These are phyloP conservation scores for Gonium pectorale DNA, from an alignment of 139 green algal genomes.

Conservation along the genomic window DNA sequence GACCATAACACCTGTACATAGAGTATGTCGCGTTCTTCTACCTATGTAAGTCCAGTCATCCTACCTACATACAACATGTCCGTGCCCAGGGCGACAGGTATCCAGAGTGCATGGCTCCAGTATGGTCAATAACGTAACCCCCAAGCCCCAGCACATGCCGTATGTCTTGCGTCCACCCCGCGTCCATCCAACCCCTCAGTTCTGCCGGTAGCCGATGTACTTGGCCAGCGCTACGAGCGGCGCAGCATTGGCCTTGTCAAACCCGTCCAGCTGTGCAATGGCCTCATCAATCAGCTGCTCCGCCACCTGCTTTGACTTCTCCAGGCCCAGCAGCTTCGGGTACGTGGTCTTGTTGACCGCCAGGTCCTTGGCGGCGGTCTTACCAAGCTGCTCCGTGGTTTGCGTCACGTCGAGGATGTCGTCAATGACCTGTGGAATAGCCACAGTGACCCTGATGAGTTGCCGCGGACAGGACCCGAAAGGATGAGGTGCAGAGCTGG, in stretches of 20 bases:
- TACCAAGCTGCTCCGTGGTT: conserved; percentile 95
- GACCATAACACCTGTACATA: too few species aligned
- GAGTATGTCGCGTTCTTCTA: too few species aligned
- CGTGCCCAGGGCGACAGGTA: too few species aligned
- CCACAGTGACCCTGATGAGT: too few species aligned
- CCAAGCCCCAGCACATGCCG: too few species aligned
- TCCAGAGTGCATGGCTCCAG: too few species aligned
- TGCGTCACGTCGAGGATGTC: conserved; percentile 98
- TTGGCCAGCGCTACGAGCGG: conserved; percentile 94
- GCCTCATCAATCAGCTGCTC: conserved; percentile 93
- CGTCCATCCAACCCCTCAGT: conserved; percentile 72
- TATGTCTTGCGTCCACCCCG: too few species aligned
- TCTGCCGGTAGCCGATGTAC: conserved; percentile 95
- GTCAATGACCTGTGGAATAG: conserved; percentile 89
- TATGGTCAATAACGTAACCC: too few species aligned
- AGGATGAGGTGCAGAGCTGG: too few species aligned
- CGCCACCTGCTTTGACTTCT: conserved; percentile 84
- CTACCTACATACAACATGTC: too few species aligned
- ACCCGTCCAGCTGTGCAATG: conserved; percentile 88
- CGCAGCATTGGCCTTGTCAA: conserved; percentile 79
- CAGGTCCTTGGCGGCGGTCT: conserved; percentile 99
- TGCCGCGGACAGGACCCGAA: too few species aligned
- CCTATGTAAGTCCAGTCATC: too few species aligned
- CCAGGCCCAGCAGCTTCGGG: conserved; percentile 91
- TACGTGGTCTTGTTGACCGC: conserved; percentile 97